phyloP scores from a whole-genome alignment of 129 eudicot genomes.

The Escallonia rubra region DNA sequence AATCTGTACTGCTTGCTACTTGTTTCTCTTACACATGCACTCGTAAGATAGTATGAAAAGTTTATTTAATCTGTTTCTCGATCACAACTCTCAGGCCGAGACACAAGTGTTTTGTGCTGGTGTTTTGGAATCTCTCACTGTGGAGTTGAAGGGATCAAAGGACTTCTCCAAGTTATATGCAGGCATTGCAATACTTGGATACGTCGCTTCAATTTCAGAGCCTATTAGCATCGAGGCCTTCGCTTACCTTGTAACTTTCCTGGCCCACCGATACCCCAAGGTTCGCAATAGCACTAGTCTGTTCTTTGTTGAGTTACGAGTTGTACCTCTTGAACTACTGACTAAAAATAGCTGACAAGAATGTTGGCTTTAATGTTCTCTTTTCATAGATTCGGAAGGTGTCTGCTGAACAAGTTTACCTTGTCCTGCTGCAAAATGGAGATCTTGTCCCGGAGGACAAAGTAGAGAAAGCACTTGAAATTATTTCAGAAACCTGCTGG shows the following conservation, averaged over 20 bases:
- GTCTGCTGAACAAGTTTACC: conserved; percentile 94
- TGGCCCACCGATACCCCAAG: conserved; percentile 89
- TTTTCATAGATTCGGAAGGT: conserved; percentile 75
- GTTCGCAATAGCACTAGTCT: conserved; percentile 24
- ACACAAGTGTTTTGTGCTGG: conserved; percentile 66
- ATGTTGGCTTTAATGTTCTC: background rate
- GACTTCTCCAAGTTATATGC: conserved; percentile 84
- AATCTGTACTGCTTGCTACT: no score
- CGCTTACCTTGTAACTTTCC: conserved; percentile 66
- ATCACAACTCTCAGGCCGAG: conserved; percentile 44
- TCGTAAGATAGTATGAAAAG: conserved; percentile 6
- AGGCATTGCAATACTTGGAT: conserved; percentile 92
- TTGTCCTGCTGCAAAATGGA: conserved; percentile 80
- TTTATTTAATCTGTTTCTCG: background rate
- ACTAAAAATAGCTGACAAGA: no score
- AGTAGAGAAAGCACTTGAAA: conserved; percentile 62
- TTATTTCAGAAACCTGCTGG: conserved; percentile 90
- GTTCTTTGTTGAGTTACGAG: no score
- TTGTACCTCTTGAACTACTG: no score
- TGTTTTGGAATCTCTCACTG: conserved; percentile 57
- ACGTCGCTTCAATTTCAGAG: conserved; percentile 72
- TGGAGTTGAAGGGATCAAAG: conserved; percentile 79
- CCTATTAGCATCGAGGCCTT: conserved; percentile 62
- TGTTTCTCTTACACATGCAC: background rate
- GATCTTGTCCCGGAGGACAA: conserved; percentile 52